Evolutionary conservation across 1,284 basidiomycete species (phyloP).

Genomic region (Malassezia psittaci): DNA sequence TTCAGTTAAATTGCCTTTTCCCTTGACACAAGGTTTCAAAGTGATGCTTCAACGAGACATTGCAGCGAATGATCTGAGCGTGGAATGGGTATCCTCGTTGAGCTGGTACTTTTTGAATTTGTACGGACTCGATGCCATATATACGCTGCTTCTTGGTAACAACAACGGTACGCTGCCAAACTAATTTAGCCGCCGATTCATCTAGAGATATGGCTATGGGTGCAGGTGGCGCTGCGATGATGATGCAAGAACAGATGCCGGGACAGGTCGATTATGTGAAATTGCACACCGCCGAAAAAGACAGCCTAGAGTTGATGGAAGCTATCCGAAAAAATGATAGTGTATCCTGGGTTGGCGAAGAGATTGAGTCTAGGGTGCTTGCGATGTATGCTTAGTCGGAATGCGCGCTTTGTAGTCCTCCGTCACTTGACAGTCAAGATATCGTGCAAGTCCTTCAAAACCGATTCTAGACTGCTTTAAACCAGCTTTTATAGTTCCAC

Average conservation of each 20-base stretch:
- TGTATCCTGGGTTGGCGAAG: slow-evolving; percentile 39
- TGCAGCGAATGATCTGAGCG: slow-evolving; percentile 91
- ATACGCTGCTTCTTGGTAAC: slow-evolving; percentile 79
- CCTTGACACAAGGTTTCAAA: slow-evolving; percentile 91
- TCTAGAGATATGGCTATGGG: slow-evolving; percentile 45
- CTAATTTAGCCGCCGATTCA: slow-evolving; percentile 38
- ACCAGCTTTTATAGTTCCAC: too few species aligned
- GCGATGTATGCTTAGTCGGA: slow-evolving; percentile 22
- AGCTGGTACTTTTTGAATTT: slow-evolving; percentile 99
- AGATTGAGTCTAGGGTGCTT: slow-evolving; percentile 42
- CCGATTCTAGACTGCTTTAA: too few species aligned
- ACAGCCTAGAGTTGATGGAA: slow-evolving; percentile 84
- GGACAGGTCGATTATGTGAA: slow-evolving; percentile 68
- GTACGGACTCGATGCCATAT: slow-evolving; percentile 90
- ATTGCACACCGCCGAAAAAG: slow-evolving; percentile 78
- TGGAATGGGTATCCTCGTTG: slow-evolving; percentile 94
- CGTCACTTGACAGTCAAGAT: too few species aligned
- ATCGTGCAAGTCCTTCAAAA: too few species aligned
- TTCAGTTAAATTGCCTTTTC: slow-evolving; percentile 80
- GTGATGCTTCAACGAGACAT: slow-evolving; percentile 96
- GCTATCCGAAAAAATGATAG: slow-evolving; percentile 15
- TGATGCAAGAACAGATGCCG: slow-evolving; percentile 23
- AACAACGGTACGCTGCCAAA: slow-evolving; percentile 63
- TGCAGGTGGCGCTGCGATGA: slow-evolving; percentile 24
- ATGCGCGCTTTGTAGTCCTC: too few species aligned